Percentiles rank a stretch among this genome's conserved stretches.
Conservation (phyloP, 1,284 basidiomycete species). For the Melampsora americana region DNA sequence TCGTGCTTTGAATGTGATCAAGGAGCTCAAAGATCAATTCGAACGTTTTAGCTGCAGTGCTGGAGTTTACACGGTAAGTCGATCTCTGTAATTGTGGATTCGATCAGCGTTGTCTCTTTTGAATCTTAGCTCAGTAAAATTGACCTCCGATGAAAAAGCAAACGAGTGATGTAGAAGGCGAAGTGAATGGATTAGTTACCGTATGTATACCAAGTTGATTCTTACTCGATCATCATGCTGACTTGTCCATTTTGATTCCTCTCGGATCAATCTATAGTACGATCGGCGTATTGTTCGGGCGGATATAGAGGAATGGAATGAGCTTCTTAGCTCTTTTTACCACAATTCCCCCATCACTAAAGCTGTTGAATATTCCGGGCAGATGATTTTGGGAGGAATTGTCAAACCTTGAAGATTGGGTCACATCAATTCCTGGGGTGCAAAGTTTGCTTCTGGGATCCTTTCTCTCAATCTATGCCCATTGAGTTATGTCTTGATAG, state of each 20-base stretch:
- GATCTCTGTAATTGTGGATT: too few relatives aligned
- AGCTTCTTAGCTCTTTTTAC: background rate
- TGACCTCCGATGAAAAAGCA: slow-evolving; percentile 15
- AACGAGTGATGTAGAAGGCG: slow-evolving; percentile 40
- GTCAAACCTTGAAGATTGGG: too few relatives aligned
- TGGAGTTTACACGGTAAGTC: slow-evolving; percentile 33
- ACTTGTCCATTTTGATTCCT: too few relatives aligned
- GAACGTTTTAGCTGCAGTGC: slow-evolving; percentile 32
- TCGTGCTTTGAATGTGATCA: slow-evolving; percentile 7
- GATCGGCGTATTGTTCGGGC: slow-evolving; percentile 30
- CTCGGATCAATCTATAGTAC: slow-evolving; percentile 18
- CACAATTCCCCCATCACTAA: too few relatives aligned
- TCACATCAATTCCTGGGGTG: too few relatives aligned
- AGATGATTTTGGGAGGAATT: too few relatives aligned
- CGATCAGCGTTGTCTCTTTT: background rate
- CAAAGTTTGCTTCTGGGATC: too few relatives aligned
- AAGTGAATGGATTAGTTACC: slow-evolving; percentile 35
- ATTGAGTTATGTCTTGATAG: too few relatives aligned
- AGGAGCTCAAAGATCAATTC: slow-evolving; percentile 26
- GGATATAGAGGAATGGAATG: slow-evolving; percentile 22
- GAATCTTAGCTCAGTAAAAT: background rate
- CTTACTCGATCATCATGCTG: too few relatives aligned
- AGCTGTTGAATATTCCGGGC: too few relatives aligned
- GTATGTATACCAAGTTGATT: too few relatives aligned
- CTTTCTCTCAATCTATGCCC: too few relatives aligned